Evolutionary conservation across 768 basidiomycete species (phyloP), one percentile per base, ranked within the genome.

Genomic region (Suillus subalutaceus): DNA sequence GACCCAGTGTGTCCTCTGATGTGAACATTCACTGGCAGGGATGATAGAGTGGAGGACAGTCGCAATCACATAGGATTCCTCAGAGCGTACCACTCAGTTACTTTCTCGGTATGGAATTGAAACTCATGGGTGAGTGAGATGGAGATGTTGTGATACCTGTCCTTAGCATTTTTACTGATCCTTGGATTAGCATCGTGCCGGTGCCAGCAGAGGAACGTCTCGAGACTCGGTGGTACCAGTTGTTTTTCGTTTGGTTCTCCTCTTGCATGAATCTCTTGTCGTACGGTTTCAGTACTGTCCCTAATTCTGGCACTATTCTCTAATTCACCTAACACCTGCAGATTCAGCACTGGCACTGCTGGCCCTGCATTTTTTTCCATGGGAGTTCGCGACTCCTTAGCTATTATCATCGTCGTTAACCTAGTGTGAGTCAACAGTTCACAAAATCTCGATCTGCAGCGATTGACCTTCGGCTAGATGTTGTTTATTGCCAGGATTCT

Each of bases 31-130:
- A 26, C 26, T 26, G 26, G 26, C 6, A 52, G 50, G 26, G 50
- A 52, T 26, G 26, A 52, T 93, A 15, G 23, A 7, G 1, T 16
- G 4, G 26, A 52, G 15, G 50, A 16, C 23, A 13, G 6, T 50
- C 23, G 48, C 23, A 26, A 23, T 50, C 23, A 7, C 6, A 3
- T 15, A 15, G 23, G 48, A 15, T 26, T 26, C 3, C 13, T 50
- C 13, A 26, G 23, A 26, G n/a, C 48, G 23, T 7, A 50, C 13
- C 6, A 26, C 48, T 26, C 23, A 50, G 23, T 26, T 50, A 23
- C 48, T 50, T 23, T 50, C 48, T 50, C n/a, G 13, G 48, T 50
- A 23, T 50, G 23, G 48, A 50, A 23, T 50, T 23, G 48, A 50
- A 50, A 50, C 48, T 23, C 48, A 4, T 23, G 48, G 23, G 48